Evolutionary conservation across 768 basidiomycete genomes (phyloP).

Genomic region (Mycena galopus): DNA sequence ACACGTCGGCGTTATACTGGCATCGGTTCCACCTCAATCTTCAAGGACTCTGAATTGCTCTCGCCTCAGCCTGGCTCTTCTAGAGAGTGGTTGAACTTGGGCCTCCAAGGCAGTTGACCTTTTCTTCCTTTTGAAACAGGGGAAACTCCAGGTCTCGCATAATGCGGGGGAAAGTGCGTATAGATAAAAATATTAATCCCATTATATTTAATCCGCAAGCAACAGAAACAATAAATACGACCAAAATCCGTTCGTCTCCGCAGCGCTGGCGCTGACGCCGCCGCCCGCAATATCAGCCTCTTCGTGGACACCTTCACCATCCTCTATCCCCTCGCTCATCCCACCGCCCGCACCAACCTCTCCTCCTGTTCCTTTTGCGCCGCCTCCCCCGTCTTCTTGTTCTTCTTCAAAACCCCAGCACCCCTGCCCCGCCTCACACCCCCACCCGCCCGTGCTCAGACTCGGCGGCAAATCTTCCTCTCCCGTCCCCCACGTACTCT

Average conservation of each 20-base stretch:
- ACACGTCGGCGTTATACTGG: too few relatives aligned
- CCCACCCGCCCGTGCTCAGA: conserved; percentile 27
- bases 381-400: too few relatives aligned
- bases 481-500: conserved; percentile 16
- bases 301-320: too few relatives aligned
- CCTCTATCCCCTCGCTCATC: not conserved
- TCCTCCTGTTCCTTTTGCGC: not conserved
- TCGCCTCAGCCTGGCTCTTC: too few relatives aligned
- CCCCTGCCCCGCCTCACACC: not conserved
- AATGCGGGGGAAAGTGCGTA: too few relatives aligned
- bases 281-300: not conserved
- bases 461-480: conserved; percentile 21
- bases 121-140: too few relatives aligned
- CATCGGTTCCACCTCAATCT: too few relatives aligned
- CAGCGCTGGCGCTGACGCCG: not conserved
- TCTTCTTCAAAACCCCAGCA: too few relatives aligned
- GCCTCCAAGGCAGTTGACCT: too few relatives aligned
- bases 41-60: too few relatives aligned
- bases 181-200: not conserved
- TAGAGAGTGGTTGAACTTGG: too few relatives aligned
- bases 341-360: not conserved
- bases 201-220: conserved; percentile 1
- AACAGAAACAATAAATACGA: conserved; percentile 8
- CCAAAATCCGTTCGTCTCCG: not conserved
- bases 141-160: too few relatives aligned